Base-by-base conservation (phyloP, 2,329 filamentous ascomycete genomes). In the Penicillium sp. region DNA sequence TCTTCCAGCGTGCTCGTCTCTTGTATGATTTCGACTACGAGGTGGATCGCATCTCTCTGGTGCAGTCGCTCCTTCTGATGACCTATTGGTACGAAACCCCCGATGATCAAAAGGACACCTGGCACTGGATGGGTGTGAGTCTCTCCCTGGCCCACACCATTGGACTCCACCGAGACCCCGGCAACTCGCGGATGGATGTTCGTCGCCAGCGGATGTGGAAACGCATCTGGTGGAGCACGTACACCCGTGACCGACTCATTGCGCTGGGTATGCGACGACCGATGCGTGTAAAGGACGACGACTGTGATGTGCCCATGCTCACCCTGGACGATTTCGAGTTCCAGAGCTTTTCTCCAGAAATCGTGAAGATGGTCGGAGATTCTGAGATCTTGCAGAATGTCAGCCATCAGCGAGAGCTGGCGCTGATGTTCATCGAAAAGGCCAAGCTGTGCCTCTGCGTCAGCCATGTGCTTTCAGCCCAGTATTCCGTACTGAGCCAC, bases 41-140 rank as follows among this genome's bases (percentile, higher is more conserved):
- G 78, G 87, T 89, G 49, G 93, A 97, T 76, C 91, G 93, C 56
- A 89, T 97, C 61, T 88, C 92, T 22, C 85, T 97, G 26, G 92
- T 97, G 17, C 94, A 97, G 78, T 90, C 91, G 4, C 83, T 97
- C 24, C 83, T 97, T 26, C 84, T 97, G 62, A 93, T 97, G 91
- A 97, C 93, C 3, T 97, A 96, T 76, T 98, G 94, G 91, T 97
- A 97, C 76, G 93, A 97, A 78, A 96, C 92, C 13, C 93, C 93
- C 0, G 93, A 97, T 78, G 94, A 97, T 75, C 92, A 97, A 75
- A 97, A 97, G 78, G 94, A 97, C 76, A 97, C 93, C 50, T 97
- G 94, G 91, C 93, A 97, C 75, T 97, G 93, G 94, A 96, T 97
- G 91, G 94, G 94, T 19, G 92, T 97, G 40, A 94, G 93, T 45